Evolutionary conservation across 768 basidiomycete species (phyloP).

Genomic region (Boletus patriciae): DNA sequence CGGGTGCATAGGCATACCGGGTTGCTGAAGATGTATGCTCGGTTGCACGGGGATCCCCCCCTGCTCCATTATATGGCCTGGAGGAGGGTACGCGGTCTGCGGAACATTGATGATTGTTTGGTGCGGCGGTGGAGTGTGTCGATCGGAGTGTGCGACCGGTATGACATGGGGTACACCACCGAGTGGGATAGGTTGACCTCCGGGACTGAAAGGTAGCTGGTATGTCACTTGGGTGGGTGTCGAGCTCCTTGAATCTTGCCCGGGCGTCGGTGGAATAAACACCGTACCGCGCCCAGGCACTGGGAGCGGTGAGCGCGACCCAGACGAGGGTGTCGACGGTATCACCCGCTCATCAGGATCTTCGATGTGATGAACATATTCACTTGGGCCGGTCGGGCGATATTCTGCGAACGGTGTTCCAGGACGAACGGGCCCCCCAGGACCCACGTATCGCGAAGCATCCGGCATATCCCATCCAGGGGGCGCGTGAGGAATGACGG

Average conservation of each 20-base stretch:
- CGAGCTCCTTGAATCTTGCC: slow-evolving; percentile 20
- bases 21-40: slow-evolving; percentile 1
- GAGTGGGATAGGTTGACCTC: slow-evolving; percentile 10
- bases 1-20: not conserved
- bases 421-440: slow-evolving; percentile 38
- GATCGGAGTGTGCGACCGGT: slow-evolving; percentile 13
- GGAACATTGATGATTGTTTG: slow-evolving; percentile 17
- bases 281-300: slow-evolving; percentile 17
- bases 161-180: slow-evolving; percentile 18
- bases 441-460: slow-evolving; percentile 12
- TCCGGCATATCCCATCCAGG: slow-evolving; percentile 26
- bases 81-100: slow-evolving; percentile 18
- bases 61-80: slow-evolving; percentile 19
- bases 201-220: slow-evolving; percentile 16
- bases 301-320: slow-evolving; percentile 17
- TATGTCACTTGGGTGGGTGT: slow-evolving; percentile 28
- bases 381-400: slow-evolving; percentile 5
- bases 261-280: slow-evolving; percentile 13
- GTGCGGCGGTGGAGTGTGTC: slow-evolving; percentile 7
- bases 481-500: slow-evolving; percentile 29
- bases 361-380: slow-evolving; percentile 2
- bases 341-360: slow-evolving; percentile 23
- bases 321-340: slow-evolving; percentile 23
- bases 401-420: slow-evolving; percentile 21
- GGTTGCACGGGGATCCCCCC: slow-evolving; percentile 15